Percentiles rank a stretch among this genome's conserved stretches.
Evolutionary conservation across 2,329 filamentous ascomycete genomes (phyloP).

Genomic region (Exserohilum turcica): DNA sequence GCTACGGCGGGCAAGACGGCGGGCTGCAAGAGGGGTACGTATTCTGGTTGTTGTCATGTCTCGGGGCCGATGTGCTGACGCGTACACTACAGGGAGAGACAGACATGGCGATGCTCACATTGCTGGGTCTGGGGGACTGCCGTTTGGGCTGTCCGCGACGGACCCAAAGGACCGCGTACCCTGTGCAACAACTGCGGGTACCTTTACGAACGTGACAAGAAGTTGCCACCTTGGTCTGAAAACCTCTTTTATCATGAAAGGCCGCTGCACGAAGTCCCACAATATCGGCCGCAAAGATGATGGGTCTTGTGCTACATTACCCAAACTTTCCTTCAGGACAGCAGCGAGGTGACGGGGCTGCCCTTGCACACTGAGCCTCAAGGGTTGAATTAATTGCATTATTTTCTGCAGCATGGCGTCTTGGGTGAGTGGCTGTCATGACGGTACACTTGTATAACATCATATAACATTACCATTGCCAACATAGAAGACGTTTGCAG

Average conservation of each 20-base stretch:
- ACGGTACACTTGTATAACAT: not conserved
- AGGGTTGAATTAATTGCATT: slow-evolving; percentile 3
- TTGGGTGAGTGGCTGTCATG: not conserved
- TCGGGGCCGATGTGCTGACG: slow-evolving; percentile 18
- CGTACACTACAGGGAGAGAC: slow-evolving; percentile 64
- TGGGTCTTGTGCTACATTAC: not conserved
- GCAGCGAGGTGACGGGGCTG: not conserved
- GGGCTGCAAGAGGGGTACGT: slow-evolving; percentile 55
- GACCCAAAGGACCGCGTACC: slow-evolving; percentile 79
- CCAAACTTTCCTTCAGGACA: slow-evolving; percentile 1
- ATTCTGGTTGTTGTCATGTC: slow-evolving; percentile 1
- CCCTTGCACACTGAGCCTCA: not conserved
- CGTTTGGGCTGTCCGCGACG: slow-evolving; percentile 94
- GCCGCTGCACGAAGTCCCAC: slow-evolving; percentile 30
- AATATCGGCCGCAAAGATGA: slow-evolving; percentile 28
- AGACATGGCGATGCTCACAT: slow-evolving; percentile 85
- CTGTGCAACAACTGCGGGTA: slow-evolving; percentile 94
- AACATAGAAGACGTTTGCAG: not conserved
- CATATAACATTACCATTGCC: not conserved
- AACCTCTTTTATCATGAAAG: slow-evolving; percentile 64
- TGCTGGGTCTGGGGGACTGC: slow-evolving; percentile 86
- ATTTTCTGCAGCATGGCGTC: slow-evolving; percentile 9
- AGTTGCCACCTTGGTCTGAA: slow-evolving; percentile 77
- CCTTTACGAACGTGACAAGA: slow-evolving; percentile 84
- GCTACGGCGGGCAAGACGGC: slow-evolving; percentile 70